Evolutionary conservation across 2,329 filamentous ascomycete genomes (phyloP), one percentile per base, ranked within the genome.

Genomic region (Phaeosphaeria sp.): DNA sequence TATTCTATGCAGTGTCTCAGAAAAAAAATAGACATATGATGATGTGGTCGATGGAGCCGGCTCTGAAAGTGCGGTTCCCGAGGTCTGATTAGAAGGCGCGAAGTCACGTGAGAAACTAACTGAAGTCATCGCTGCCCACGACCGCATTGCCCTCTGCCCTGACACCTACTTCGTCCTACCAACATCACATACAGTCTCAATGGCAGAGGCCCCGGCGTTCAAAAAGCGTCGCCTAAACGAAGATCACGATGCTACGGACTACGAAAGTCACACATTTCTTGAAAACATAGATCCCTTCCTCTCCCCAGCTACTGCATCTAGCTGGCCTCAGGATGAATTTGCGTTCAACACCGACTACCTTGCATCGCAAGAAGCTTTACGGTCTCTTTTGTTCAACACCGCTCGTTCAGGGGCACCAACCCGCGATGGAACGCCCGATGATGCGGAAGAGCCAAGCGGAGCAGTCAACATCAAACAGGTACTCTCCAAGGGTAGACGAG

Each of bases 281-380:
- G 60, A 66, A 10, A 63, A 58, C 49, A 58, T 66, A 46, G 67
- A 71, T 51, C 63, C 65, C 4, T 71, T 69, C 43, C 54, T 67
- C 17, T 72, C 64, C 10, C 67, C 69, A 15, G 58, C 58, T 0
- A 68, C 67, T 9, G 60, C 57, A 7, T 60, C 57, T 13, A 70
- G 65, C 41, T 72, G 69, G 66, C 62, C 62, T 3, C 58, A 70
- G 30, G 70, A 73, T 48, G 69, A 69, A 27, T 71, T 72, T 43
- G 66, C 67, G 2, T 65, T 64, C 36, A 64, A 74, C 56, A 67
- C 70, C 1, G 64, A 63, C 30, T 74, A 73, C 50, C 46, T 72
- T 20, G 70, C 68, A 17, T 72, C 70, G 1, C 69, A 72, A 46
- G 69, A 74, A 48, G 60, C 71, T 27, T 47, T 73, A 15, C 62